Percentiles rank a stretch among this genome's conserved stretches.
phyloP scores from a whole-genome alignment of 306 rosid genomes.

The Dryas alaskensis region DNA sequence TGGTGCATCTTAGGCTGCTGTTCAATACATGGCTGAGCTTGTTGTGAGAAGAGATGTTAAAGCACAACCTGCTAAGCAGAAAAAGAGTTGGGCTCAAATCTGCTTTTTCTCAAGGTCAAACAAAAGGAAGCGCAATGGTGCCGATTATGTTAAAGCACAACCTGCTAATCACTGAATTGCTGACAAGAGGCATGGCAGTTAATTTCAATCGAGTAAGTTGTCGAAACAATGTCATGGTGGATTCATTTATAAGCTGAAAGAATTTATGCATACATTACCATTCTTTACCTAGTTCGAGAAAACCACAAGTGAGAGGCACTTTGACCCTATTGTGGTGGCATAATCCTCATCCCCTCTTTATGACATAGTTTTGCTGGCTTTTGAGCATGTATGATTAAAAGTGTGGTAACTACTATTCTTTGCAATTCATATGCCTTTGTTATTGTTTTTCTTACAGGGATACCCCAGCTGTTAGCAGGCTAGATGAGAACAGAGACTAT shows the following conservation, averaged over 20 bases:
- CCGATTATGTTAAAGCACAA: constrained; percentile 38
- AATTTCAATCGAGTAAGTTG: constrained; percentile 44
- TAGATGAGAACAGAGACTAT: constrained; percentile 23
- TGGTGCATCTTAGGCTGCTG: constrained; percentile 73
- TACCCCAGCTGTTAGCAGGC: constrained; percentile 35
- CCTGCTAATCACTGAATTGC: constrained; percentile 33
- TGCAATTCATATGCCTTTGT: constrained; percentile 5
- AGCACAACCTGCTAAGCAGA: constrained; percentile 55
- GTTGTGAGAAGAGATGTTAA: constrained; percentile 54
- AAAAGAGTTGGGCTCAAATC: constrained; percentile 72
- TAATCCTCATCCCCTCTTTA: background rate
- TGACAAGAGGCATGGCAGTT: constrained; percentile 14
- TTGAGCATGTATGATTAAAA: background rate
- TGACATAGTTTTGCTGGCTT: background rate
- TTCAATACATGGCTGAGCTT: constrained; percentile 71
- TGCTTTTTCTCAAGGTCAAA: constrained; percentile 66
- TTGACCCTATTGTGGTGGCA: background rate
- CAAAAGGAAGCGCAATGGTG: constrained; percentile 70
- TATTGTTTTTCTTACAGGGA: constrained; percentile 29
- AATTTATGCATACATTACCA: background rate
- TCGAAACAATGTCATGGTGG: background rate
- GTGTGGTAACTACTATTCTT: background rate
- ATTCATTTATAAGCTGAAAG: background rate
- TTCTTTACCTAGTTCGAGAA: background rate
- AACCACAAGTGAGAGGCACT: background rate